Evolutionary conservation across 2,329 filamentous ascomycete species (phyloP).

Genomic region (Massarina eburnea): DNA sequence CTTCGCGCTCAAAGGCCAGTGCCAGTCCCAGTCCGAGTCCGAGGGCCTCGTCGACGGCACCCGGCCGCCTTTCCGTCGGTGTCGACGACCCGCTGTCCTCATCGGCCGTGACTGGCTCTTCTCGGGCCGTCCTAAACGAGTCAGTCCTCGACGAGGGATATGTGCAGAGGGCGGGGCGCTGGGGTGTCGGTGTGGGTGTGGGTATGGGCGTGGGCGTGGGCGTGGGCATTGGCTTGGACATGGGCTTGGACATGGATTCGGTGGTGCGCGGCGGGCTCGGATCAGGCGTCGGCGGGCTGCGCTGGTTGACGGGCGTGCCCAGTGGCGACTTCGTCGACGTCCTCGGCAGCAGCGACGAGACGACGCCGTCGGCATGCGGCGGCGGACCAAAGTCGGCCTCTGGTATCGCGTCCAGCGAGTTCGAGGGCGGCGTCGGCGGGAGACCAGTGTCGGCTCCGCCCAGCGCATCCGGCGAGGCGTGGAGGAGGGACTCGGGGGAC

Average conservation of each 20-base stretch:
- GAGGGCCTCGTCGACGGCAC: constrained; percentile 33
- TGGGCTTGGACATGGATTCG: constrained; percentile 14
- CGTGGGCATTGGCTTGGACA: too few species aligned
- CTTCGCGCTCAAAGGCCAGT: constrained; percentile 38
- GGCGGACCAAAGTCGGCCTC: constrained; percentile 24
- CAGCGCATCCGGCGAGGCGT: constrained; percentile 25
- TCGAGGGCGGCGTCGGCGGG: constrained; percentile 50
- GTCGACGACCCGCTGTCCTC: constrained; percentile 33
- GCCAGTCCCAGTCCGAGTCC: constrained; percentile 38
- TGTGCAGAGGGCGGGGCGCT: constrained; percentile 30
- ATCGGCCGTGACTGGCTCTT: constrained; percentile 42
- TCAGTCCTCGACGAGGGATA: constrained; percentile 49
- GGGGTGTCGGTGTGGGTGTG: constrained; percentile 8
- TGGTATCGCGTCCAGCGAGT: constrained; percentile 33
- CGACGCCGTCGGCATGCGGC: constrained; percentile 44
- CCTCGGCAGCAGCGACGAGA: constrained; percentile 41
- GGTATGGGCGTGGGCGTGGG: too few species aligned
- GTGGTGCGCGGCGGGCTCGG: constrained; percentile 35
- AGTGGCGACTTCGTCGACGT: constrained; percentile 41
- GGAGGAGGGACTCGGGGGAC: constrained; percentile 36
- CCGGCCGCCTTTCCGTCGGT: constrained; percentile 28
- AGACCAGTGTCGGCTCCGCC: constrained; percentile 40
- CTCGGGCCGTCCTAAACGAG: constrained; percentile 50
- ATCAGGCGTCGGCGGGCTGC: constrained; percentile 43
- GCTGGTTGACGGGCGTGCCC: constrained; percentile 46